Evolutionary conservation across 169 alveolate species (phyloP).

Genomic region (Cryptosporidium viatorum): DNA sequence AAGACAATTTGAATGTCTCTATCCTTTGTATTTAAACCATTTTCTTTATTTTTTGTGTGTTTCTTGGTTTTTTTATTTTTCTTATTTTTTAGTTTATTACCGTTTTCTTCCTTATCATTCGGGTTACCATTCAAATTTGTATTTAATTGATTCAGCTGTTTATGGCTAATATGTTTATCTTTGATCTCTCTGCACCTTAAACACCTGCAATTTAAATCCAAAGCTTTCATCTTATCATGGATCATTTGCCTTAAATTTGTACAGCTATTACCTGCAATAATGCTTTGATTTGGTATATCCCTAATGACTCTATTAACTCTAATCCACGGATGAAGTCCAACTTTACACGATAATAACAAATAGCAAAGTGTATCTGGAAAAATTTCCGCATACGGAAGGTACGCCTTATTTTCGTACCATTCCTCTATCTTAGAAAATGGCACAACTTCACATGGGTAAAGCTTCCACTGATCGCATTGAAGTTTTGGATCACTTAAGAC

Average conservation of each 20-base stretch:
- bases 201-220: slow-evolving; percentile 90
- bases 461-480: slow-evolving; percentile 96
- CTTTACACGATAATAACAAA: slow-evolving; percentile 86
- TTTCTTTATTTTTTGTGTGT: slow-evolving; percentile 24
- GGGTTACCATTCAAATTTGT: slow-evolving; percentile 70
- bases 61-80: slow-evolving; percentile 18
- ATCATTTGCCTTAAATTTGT: slow-evolving; percentile 92
- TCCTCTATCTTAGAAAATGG: slow-evolving; percentile 92
- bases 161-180: slow-evolving; percentile 78
- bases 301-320: slow-evolving; percentile 91
- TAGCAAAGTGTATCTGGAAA: slow-evolving; percentile 82
- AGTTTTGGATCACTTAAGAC: slow-evolving; percentile 86
- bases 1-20: slow-evolving; percentile 45
- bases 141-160: slow-evolving; percentile 64
- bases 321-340: slow-evolving; percentile 94
- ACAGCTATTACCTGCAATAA: slow-evolving; percentile 92
- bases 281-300: slow-evolving; percentile 94
- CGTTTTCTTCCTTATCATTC: slow-evolving; percentile 63
- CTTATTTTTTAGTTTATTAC: slow-evolving; percentile 35
- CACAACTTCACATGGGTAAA: slow-evolving; percentile 94
- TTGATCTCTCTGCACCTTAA: slow-evolving; percentile 93
- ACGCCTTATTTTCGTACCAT: slow-evolving; percentile 88
- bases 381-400: slow-evolving; percentile 90
- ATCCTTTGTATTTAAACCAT: not conserved
- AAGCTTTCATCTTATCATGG: slow-evolving; percentile 82